Base-by-base conservation (phyloP, 1,284 basidiomycete genomes). In the Coniferiporia sulphurascens region DNA sequence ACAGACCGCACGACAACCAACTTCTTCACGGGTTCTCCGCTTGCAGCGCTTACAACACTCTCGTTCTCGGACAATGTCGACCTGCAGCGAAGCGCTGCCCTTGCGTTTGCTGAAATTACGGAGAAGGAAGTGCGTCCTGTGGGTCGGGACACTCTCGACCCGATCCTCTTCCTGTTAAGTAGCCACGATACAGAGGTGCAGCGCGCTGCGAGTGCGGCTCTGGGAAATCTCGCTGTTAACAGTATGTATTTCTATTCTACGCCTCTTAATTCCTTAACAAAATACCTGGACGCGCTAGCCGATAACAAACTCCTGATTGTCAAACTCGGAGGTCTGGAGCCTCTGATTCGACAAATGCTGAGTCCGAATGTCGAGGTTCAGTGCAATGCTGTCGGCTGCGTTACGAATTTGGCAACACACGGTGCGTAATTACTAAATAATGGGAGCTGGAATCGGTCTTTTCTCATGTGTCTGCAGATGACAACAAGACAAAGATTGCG, bases 401-500 rank as follows among this genome's bases (percentile, higher is more conserved):
- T 99, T 59, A 99, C 97, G 41, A 99, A 99, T 73, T 82, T 99
- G 57, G 97, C 97, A 17, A 99, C 96, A 1, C 96, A 99, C 76
- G 95, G 93, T 95, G 63, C 62, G 85, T 75, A 35, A 41, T 48
- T 60, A 34, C 21, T 35, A 8, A 52, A 38, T 27, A 27, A 5
- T 27, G 27, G 27, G 27, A 5, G 27, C 27, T 27, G 27, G 44
- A 46, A 8, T 17, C 17, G 44, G 3, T n/a, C 15, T 45, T 48
- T 48, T 45, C 48, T 32, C 51, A 55, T 34, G 19, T 21, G 34
- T 13, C 59, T 64, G 53, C 63, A 89, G 95, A 99, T 70, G 97
- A 99, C 73, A 99, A 99, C 84, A 99, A 99, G 83, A 98, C 95
- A 53, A 98, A 97, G 82, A 99, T 99, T 64, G 97, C 97, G 57